A percentile compares a stretch with the other conserved stretches of the same genome.
These are phyloP conservation scores for Fusarium euwallaceae DNA, from an alignment of 2,329 filamentous ascomycete species.

Conservation along the genomic window DNA sequence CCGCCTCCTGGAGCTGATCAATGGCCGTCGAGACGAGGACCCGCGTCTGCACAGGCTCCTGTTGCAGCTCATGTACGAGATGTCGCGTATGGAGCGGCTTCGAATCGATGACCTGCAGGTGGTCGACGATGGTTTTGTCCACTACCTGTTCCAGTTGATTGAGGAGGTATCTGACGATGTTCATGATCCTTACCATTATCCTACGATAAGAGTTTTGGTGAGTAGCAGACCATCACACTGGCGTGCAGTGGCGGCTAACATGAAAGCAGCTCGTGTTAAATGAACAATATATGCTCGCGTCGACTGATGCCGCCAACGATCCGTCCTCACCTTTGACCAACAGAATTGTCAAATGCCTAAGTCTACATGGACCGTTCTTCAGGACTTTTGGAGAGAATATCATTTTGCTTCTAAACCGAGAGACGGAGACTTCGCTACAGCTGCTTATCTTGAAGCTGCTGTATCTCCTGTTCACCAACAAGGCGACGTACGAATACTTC, in stretches of 20 bases:
- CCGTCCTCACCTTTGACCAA: slow-evolving; percentile 77
- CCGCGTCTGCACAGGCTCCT: slow-evolving; percentile 82
- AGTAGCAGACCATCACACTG: slow-evolving; percentile 49
- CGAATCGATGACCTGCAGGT: slow-evolving; percentile 81
- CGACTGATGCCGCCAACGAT: slow-evolving; percentile 64
- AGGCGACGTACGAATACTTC: slow-evolving; percentile 95
- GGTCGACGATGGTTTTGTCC: slow-evolving; percentile 84
- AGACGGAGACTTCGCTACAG: slow-evolving; percentile 93
- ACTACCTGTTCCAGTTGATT: slow-evolving; percentile 87
- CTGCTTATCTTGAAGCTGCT: slow-evolving; percentile 96
- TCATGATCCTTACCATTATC: slow-evolving; percentile 95
- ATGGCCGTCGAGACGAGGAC: slow-evolving; percentile 73
- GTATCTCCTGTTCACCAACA: slow-evolving; percentile 94
- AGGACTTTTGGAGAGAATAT: slow-evolving; percentile 98
- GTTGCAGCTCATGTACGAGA: slow-evolving; percentile 93
- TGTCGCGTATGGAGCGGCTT: slow-evolving; percentile 91
- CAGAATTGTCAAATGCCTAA: slow-evolving; percentile 91
- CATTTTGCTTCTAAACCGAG: slow-evolving; percentile 93
- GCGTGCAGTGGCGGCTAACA: slow-evolving; percentile 30
- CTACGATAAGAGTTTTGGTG: slow-evolving; percentile 92
- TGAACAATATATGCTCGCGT: slow-evolving; percentile 95
- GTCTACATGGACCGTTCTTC: slow-evolving; percentile 82
- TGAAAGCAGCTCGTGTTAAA: slow-evolving; percentile 84
- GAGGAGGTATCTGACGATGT: slow-evolving; percentile 89
- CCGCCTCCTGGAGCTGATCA: slow-evolving; percentile 85